Percentiles rank a stretch among this genome's conserved stretches.
Conservation (phyloP, 139 green algal species). For the Chlamydomonas incerta region DNA sequence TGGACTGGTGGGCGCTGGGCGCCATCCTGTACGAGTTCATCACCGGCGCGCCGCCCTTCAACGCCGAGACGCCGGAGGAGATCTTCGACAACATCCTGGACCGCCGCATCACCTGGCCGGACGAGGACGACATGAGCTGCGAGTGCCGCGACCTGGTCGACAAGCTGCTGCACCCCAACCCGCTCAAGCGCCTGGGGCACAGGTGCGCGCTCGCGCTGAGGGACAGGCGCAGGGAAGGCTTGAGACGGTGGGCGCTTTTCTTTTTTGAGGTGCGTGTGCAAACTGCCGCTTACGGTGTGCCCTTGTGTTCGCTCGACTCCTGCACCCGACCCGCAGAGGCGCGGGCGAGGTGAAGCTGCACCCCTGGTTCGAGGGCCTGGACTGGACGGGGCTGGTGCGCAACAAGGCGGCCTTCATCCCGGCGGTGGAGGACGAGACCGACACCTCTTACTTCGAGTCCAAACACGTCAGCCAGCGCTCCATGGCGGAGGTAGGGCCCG, state of each 20-base stretch:
- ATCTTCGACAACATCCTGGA: constrained; percentile 97
- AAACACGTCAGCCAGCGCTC: constrained; percentile 54
- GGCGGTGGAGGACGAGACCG: constrained; percentile 62
- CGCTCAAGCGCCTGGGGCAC: constrained; percentile 76
- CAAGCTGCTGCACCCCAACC: constrained; percentile 78
- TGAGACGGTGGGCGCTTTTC: no score
- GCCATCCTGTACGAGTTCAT: constrained; percentile 93
- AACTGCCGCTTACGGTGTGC: no score
- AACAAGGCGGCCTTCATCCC: constrained; percentile 88
- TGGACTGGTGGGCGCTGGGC: constrained; percentile 95
- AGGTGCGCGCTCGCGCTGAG: no score
- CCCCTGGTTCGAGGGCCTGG: constrained; percentile 84
- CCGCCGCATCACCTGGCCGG: constrained; percentile 77
- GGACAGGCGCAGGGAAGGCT: neutral
- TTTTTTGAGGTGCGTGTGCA: no score
- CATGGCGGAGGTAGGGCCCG: constrained; percentile 59
- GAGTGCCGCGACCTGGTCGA: constrained; percentile 90
- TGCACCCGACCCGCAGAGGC: constrained; percentile 43
- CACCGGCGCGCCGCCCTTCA: constrained; percentile 84
- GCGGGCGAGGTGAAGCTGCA: constrained; percentile 90
- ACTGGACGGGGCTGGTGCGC: constrained; percentile 80
- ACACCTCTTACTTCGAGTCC: constrained; percentile 82
- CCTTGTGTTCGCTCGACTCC: no score
- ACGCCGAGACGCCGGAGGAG: constrained; percentile 85
- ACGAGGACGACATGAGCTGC: constrained; percentile 69